Evolutionary conservation across 139 green algal genomes (phyloP), one percentile per base, ranked within the genome.

Genomic region (Volvox africanus): DNA sequence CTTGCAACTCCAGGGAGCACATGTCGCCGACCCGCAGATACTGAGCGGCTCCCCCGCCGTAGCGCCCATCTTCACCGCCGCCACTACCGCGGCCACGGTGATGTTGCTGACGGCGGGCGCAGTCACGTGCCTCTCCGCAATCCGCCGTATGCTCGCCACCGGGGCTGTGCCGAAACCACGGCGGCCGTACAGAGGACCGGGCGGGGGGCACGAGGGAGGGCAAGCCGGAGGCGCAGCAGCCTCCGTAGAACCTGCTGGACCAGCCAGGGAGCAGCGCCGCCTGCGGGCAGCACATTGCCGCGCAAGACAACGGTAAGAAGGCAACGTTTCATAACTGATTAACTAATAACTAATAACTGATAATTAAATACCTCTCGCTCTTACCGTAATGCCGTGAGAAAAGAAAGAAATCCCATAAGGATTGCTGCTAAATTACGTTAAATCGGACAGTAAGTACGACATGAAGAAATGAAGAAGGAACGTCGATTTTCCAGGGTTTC

Each of bases 21-120:
- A 86, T 61, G 18, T 91, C 87, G 24, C 87, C 87, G 33, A 91
- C 87, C 35, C 87, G 87, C 33, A 91, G 20, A 24, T 50, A 68
- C 87, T 80, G 87, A 35, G 76, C 76, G 22, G 50, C 69, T 21
- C 65, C 75, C 1, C 14, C 81, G 61, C 81, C 81, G 71, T 20
- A 21, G 71, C 19, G 1, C 26, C 1, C 50, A 19, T 35, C 55
- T 16, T 28, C 55, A 28, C n/a, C 33, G 9, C 81, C 30, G 61
- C n/a, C 30, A 55, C 24, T 13, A 61, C 32, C 33, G 30, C 75
- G 19, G 75, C 75, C 2, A 19, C 73, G 73, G 16, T 19, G 12
- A 21, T 35, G 75, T 55, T 81, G 30, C 75, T 26, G 62, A 12
- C 61, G 61, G 61, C 61, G 61, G n/a, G n/a, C 30, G 61, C 78